Evolutionary conservation across 1,284 basidiomycete genomes (phyloP).

Genomic region (Ganoderma resinaceum): DNA sequence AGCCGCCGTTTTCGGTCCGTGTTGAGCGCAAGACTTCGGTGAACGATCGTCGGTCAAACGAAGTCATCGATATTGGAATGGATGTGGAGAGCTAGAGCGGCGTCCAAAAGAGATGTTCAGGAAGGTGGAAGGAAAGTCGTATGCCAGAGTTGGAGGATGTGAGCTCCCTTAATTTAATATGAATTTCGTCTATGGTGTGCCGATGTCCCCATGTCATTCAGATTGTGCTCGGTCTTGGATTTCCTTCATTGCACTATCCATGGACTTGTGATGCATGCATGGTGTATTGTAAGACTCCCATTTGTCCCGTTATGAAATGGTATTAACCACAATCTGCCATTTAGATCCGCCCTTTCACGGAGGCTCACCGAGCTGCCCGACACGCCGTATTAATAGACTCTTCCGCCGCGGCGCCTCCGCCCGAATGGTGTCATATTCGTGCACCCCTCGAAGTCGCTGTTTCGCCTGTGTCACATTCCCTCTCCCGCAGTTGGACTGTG

Average conservation of each 20-base stretch:
- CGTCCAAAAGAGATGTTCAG: not conserved
- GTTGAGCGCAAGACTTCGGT: not conserved
- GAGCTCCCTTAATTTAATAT: not conserved
- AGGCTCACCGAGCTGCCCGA: not conserved
- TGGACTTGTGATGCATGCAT: not conserved
- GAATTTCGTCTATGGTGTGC: not conserved
- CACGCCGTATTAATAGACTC: not conserved
- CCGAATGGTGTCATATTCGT: not conserved
- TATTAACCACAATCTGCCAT: not conserved
- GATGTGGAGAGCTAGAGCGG: not conserved
- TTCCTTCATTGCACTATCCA: not conserved
- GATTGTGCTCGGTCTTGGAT: not conserved
- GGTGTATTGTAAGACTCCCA: not conserved
- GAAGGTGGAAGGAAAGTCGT: too few relatives aligned
- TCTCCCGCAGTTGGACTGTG: not conserved
- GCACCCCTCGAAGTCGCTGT: not conserved
- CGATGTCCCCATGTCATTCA: not conserved
- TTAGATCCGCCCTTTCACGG: not conserved
- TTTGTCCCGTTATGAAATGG: not conserved
- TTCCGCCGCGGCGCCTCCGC: not conserved
- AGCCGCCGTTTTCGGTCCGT: not conserved
- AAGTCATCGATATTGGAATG: not conserved
- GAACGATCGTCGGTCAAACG: not conserved
- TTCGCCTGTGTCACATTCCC: not conserved
- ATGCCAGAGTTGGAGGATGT: not conserved